Percentiles rank a stretch among this genome's conserved stretches.
Evolutionary conservation across 2,329 filamentous ascomycete species (phyloP).

Genomic region (Magnaporthiopsis rhizophila): DNA sequence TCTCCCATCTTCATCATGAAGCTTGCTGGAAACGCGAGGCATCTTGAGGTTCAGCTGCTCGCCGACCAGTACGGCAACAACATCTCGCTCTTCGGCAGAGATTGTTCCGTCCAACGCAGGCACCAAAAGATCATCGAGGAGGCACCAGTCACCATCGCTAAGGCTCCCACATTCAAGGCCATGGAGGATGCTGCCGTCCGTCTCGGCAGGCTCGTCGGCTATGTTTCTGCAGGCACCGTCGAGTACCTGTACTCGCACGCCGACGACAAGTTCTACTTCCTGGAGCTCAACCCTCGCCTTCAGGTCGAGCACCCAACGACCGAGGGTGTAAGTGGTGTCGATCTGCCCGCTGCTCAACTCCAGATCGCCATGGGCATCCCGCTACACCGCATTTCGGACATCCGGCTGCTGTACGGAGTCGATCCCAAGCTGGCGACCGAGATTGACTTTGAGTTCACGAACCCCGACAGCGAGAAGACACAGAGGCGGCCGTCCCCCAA

Average conservation of each 20-base stretch:
- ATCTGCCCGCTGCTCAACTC: conserved; percentile 91
- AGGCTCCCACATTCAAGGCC: conserved; percentile 76
- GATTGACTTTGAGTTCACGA: conserved; percentile 96
- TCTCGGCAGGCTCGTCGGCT: conserved; percentile 87
- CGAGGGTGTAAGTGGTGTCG: conserved; percentile 98
- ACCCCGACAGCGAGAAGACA: conserved; percentile 69
- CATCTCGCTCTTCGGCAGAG: conserved; percentile 96
- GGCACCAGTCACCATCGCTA: conserved; percentile 94
- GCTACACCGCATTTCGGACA: conserved; percentile 90
- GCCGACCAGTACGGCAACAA: conserved; percentile 99
- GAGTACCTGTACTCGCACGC: conserved; percentile 98
- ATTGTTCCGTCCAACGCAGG: conserved; percentile 95
- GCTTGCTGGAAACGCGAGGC: conserved; percentile 88
- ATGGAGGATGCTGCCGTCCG: conserved; percentile 98
- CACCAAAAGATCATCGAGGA: conserved; percentile 99
- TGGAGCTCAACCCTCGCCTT: conserved; percentile 96
- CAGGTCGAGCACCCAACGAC: conserved; percentile 99
- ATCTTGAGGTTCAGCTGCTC: conserved; percentile 94
- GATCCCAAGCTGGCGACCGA: conserved; percentile 79
- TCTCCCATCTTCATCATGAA: conserved; percentile 99
- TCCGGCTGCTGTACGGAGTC: conserved; percentile 89
- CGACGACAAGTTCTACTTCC: conserved; percentile 98
- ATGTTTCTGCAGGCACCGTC: conserved; percentile 96
- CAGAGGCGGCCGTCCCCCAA: conserved; percentile 89
- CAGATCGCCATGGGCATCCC: conserved; percentile 99